These are phyloP conservation scores for Cercophora sp. DNA, from an alignment of 495 filamentous ascomycete genomes.

Conservation along the genomic window DNA sequence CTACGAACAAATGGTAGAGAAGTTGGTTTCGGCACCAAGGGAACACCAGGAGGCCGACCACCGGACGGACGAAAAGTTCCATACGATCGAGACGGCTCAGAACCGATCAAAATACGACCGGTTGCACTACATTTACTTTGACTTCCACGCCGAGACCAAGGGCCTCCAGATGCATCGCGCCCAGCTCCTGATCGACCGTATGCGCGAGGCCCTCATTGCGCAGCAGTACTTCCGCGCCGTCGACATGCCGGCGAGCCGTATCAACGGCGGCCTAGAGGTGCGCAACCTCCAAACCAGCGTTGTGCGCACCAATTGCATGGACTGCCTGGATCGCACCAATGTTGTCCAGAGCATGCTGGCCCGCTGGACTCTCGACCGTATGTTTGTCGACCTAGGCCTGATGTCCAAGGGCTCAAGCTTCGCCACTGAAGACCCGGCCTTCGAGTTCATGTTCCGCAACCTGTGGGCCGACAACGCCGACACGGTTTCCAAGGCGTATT, in stretches of 20 bases:
- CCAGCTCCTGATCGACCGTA: constrained; percentile 74
- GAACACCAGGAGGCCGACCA: constrained; percentile 57
- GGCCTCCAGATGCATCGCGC: constrained; percentile 90
- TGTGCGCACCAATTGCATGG: constrained; percentile 98
- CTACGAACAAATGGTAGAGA: constrained; percentile 81
- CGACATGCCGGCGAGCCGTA: constrained; percentile 66
- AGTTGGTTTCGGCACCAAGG: constrained; percentile 62
- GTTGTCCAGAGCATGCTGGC: constrained; percentile 95
- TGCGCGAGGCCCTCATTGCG: constrained; percentile 63
- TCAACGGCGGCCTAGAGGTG: constrained; percentile 67
- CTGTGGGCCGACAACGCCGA: constrained; percentile 98
- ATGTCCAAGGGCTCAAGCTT: constrained; percentile 64
- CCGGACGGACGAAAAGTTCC: constrained; percentile 72
- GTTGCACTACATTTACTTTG: constrained; percentile 94
- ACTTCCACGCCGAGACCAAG: constrained; percentile 97
- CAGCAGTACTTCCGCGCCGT: constrained; percentile 92
- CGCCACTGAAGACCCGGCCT: constrained; percentile 65
- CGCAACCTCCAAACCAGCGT: constrained; percentile 77
- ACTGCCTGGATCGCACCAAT: constrained; percentile 96
- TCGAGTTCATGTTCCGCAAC: constrained; percentile 88
- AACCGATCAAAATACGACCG: constrained; percentile 65
- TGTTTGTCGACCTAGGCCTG: constrained; percentile 77
- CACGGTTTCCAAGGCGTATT: constrained; percentile 85
- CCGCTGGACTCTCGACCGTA: constrained; percentile 78
- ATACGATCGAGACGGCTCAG: constrained; percentile 61